phyloP scores from a whole-genome alignment of 2,329 filamentous ascomycete species.

The Fusarium nurragi region DNA sequence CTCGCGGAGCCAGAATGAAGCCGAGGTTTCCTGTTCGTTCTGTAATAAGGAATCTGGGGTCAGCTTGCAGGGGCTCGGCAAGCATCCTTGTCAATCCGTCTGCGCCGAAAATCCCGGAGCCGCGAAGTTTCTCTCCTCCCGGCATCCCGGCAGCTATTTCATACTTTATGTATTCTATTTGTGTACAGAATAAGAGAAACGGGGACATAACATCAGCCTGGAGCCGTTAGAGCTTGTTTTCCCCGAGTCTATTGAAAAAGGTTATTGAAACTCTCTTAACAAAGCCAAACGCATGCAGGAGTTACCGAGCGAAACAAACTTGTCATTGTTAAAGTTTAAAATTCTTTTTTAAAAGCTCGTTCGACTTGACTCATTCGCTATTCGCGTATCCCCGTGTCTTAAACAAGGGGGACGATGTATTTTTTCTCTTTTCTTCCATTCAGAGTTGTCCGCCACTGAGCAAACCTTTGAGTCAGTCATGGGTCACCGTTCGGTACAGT shows the following conservation, averaged over 20 bases:
- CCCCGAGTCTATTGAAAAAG: slow-evolving; percentile 17
- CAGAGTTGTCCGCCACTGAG: slow-evolving; percentile 32
- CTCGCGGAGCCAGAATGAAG: slow-evolving; percentile 9
- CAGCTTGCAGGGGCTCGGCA: slow-evolving; percentile 12
- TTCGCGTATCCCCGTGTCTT: background rate
- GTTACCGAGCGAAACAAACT: slow-evolving; percentile 1
- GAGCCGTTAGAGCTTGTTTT: slow-evolving; percentile 18
- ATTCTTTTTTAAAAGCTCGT: too few species aligned
- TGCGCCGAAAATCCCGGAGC: slow-evolving; percentile 18
- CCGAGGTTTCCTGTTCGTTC: slow-evolving; percentile 33
- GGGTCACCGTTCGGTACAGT: slow-evolving; percentile 25
- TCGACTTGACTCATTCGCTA: slow-evolving; percentile 13
- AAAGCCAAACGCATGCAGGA: background rate
- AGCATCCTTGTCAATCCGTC: background rate
- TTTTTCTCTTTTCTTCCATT: background rate
- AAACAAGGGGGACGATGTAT: background rate
- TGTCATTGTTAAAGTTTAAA: background rate
- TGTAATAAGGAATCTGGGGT: slow-evolving; percentile 29
- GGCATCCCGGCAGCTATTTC: background rate
- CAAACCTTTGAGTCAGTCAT: slow-evolving; percentile 30
- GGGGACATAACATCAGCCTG: background rate
- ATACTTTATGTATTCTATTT: background rate
- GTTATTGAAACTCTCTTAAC: background rate
- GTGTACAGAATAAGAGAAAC: background rate
- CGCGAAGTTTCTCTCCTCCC: slow-evolving; percentile 4